Percentiles rank a stretch among this genome's conserved stretches.
Evolutionary conservation across 306 rosid genomes (phyloP).

Genomic region (Hippophae rhamnoides): DNA sequence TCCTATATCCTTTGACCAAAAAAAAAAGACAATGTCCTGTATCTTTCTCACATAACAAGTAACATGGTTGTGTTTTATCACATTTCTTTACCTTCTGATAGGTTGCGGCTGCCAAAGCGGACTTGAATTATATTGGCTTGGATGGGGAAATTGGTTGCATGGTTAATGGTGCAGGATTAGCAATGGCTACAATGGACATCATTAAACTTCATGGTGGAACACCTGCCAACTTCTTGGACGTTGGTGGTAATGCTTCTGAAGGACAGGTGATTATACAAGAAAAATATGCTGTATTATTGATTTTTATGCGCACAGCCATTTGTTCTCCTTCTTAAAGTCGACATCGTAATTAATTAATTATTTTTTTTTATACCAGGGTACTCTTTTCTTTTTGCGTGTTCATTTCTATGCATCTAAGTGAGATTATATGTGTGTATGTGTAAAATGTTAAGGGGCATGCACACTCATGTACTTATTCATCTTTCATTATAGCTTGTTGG

Average conservation of each 20-base stretch:
- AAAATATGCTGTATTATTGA: neutral
- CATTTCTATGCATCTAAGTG: no score
- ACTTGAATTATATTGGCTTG: conserved; percentile 86
- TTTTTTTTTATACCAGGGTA: no score
- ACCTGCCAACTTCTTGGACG: conserved; percentile 97
- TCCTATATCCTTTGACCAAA: no score
- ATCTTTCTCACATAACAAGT: no score
- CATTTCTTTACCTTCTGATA: conserved; percentile 22
- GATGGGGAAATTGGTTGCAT: conserved; percentile 99
- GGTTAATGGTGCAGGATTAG: conserved; percentile 99
- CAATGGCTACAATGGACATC: conserved; percentile 99
- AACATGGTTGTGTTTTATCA: neutral
- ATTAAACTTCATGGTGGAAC: conserved; percentile 96
- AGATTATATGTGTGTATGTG: no score
- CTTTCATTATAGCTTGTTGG: neutral
- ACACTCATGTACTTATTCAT: neutral
- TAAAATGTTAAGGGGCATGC: neutral
- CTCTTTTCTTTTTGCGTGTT: no score
- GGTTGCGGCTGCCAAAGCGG: conserved; percentile 95
- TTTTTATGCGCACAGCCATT: neutral
- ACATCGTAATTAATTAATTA: no score
- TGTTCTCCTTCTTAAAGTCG: neutral
- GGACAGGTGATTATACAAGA: conserved; percentile 56
- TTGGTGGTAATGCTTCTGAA: conserved; percentile 98
- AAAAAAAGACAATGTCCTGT: neutral